Evolutionary conservation across 345 rosid genomes (phyloP).

Genomic region (Ceriops zippeliana): DNA sequence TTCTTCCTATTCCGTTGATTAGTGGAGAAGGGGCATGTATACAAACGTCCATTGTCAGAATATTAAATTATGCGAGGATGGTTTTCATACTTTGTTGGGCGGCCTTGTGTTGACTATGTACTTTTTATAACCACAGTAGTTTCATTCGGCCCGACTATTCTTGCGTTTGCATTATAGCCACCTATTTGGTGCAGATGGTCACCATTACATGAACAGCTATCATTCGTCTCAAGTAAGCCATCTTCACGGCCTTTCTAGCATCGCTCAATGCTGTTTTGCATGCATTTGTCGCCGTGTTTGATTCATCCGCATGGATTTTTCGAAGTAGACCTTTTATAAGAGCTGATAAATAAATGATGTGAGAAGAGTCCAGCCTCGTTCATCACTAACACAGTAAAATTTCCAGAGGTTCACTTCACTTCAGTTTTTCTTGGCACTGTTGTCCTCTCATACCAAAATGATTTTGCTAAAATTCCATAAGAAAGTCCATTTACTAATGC

Average conservation of each 20-base stretch:
- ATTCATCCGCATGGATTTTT: too few species aligned
- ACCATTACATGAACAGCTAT: background rate
- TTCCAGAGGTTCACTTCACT: too few species aligned
- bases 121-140: background rate
- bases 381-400: too few species aligned
- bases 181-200: background rate
- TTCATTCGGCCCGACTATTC: background rate
- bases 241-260: background rate
- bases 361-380: background rate
- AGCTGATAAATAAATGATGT: background rate
- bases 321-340: background rate
- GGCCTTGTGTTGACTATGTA: background rate
- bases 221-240: background rate
- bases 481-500: constrained; percentile 31
- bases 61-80: background rate
- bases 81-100: background rate
- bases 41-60: background rate
- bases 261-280: background rate
- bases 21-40: constrained; percentile 2
- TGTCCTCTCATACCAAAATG: background rate
- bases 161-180: background rate
- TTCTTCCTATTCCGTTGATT: background rate
- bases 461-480: constrained; percentile 13
- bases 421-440: background rate
- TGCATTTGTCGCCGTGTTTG: background rate